Evolutionary conservation across 495 filamentous ascomycete genomes (phyloP).

Genomic region (Aspergillus diversus): DNA sequence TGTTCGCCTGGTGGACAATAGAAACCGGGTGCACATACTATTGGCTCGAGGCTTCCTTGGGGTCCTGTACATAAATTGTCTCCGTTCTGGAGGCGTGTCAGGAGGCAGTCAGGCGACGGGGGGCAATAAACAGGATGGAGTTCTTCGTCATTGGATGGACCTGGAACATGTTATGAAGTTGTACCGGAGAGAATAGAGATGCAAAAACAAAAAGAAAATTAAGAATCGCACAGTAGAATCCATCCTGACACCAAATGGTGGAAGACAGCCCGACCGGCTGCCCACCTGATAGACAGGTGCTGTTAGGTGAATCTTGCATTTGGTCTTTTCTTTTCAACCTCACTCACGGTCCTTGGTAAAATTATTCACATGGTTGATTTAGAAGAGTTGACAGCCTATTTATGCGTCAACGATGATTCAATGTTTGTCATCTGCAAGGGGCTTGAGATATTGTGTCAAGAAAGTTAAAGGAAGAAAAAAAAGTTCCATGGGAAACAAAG

Average conservation of each 20-base stretch:
- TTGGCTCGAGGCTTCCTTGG: slow-evolving; percentile 6
- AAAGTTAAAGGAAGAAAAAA: neutral
- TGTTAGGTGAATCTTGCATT: neutral
- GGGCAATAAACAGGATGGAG: slow-evolving; percentile 6
- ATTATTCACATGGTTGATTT: neutral
- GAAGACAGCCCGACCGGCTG: neutral
- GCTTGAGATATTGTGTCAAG: neutral
- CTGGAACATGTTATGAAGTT: neutral
- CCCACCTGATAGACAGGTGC: neutral
- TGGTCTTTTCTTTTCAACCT: neutral
- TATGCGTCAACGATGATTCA: neutral
- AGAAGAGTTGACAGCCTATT: neutral
- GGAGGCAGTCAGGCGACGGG: slow-evolving; percentile 3
- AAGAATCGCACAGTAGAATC: slow-evolving; percentile 5
- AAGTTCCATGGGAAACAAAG: neutral
- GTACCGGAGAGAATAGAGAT: neutral
- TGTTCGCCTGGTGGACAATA: slow-evolving; percentile 4
- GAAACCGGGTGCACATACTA: neutral
- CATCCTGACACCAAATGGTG: neutral
- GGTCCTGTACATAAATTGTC: neutral
- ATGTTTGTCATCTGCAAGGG: neutral
- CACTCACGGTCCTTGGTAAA: neutral
- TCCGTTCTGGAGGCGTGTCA: neutral
- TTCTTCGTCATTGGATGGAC: slow-evolving; percentile 1
- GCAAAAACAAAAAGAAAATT: neutral